Evolutionary conservation across 2,329 filamentous ascomycete species (phyloP).

Genomic region (Penicillium sp.): DNA sequence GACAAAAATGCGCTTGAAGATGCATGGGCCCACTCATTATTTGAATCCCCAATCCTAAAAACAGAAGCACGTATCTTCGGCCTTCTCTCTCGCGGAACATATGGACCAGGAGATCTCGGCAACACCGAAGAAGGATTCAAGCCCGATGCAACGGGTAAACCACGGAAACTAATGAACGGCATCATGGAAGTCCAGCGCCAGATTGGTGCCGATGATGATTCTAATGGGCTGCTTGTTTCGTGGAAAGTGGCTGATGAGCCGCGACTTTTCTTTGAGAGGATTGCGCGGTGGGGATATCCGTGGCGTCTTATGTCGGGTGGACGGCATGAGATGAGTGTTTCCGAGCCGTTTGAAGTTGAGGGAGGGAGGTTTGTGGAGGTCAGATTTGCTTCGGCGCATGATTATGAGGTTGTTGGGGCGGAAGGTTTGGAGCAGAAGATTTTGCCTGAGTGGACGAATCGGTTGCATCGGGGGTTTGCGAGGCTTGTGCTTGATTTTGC

Average conservation of each 20-base stretch:
- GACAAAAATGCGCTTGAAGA: slow-evolving; percentile 14
- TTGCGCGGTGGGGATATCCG: slow-evolving; percentile 30
- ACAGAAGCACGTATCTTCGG: slow-evolving; percentile 20
- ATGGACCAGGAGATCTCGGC: slow-evolving; percentile 22
- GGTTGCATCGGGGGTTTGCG: slow-evolving; percentile 22
- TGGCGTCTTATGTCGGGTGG: slow-evolving; percentile 20
- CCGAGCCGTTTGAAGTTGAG: slow-evolving; percentile 19
- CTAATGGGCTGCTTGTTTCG: slow-evolving; percentile 22
- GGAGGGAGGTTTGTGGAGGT: slow-evolving; percentile 26
- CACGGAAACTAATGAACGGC: slow-evolving; percentile 22
- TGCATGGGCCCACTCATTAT: slow-evolving; percentile 25
- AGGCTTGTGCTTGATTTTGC: slow-evolving; percentile 12
- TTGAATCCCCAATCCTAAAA: slow-evolving; percentile 16
- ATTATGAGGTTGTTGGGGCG: slow-evolving; percentile 10
- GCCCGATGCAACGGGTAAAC: background rate
- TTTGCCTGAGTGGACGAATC: slow-evolving; percentile 2
- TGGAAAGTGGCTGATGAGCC: slow-evolving; percentile 20
- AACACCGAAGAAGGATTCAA: slow-evolving; percentile 11
- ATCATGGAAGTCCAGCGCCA: slow-evolving; percentile 16
- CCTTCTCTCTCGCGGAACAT: slow-evolving; percentile 7
- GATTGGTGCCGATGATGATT: slow-evolving; percentile 1
- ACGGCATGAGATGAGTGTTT: slow-evolving; percentile 20
- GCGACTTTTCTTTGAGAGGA: slow-evolving; percentile 27
- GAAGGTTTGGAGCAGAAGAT: background rate
- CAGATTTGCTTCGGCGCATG: slow-evolving; percentile 27